Evolutionary conservation across 208 protist species (phyloP), one percentile per base, ranked within the genome.

Genomic region (Leishmania gerbilli): DNA sequence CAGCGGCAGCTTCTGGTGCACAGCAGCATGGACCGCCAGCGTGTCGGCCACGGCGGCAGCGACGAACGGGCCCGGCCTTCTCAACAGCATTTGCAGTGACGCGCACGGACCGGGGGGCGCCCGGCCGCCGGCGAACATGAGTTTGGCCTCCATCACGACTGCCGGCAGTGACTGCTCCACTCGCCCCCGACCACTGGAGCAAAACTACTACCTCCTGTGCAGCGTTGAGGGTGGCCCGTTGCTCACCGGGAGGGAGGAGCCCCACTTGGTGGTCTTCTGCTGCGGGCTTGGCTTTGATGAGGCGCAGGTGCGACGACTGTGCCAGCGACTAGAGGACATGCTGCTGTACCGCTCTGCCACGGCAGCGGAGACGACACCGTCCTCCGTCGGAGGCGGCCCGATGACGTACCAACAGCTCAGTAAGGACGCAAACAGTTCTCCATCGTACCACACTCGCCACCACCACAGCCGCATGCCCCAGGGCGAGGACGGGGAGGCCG

Each of bases 271-370:
- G 1, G 49, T 95, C 15, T 95, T 92, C 76, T 92, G 84, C 84
- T 95, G 85, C 74, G 91, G 89, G 4, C 78, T 95, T 7, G 91
- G 88, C 58, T 89, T 92, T 76, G 84, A 87, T 37, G 84, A 88
- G 74, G 2, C 78, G 79, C 85, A 90, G 67, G 87, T 91, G 77
- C 82, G 82, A 75, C 74, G 64, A 65, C 79, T 95, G 49, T 93
- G 89, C 49, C 83, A 83, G 55, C 60, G 79, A 53, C 75, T 95
- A 17, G 91, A 95, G 83, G 81, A 80, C 47, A 85, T 93, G 78
- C 85, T 92, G 74, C 75, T 86, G 47, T 62, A 47, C 58, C 71
- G 75, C 11, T 58, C 81, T 9, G 34, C 77, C 15, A 62, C 76
- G 1, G 71, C 80, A 5, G 64, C 45, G 21, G 78, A 65, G 76